Conservation (phyloP, 345 rosid species). For the Tarenaya hassleriana region DNA sequence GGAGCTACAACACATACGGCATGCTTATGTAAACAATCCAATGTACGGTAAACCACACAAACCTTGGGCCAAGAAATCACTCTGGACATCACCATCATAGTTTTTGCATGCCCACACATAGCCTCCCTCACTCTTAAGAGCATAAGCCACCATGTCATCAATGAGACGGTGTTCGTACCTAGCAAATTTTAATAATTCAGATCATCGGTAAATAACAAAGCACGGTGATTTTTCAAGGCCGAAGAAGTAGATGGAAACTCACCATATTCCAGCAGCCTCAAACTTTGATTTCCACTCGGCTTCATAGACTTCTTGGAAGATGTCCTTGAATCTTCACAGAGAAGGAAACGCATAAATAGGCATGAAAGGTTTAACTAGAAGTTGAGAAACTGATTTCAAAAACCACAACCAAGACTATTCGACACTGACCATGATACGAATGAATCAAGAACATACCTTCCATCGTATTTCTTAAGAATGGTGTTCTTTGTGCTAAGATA, state of each 20-base stretch:
- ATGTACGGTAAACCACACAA: too few species aligned
- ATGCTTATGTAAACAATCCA: too few species aligned
- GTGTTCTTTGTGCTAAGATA: constrained; percentile 96
- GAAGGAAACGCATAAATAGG: constrained; percentile 1
- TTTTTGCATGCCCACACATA: constrained; percentile 98
- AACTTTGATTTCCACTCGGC: constrained; percentile 74
- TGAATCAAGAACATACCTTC: constrained; percentile 84
- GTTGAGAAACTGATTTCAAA: too few species aligned
- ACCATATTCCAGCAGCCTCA: constrained; percentile 87
- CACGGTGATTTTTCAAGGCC: constrained; percentile 9
- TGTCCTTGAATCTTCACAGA: constrained; percentile 80
- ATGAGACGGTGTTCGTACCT: constrained; percentile 98
- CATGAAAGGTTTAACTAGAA: too few species aligned
- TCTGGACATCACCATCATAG: constrained; percentile 98
- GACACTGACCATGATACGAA: too few species aligned
- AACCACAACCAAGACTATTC: too few species aligned
- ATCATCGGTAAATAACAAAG: constrained; percentile 13
- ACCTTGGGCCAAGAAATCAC: constrained; percentile 99
- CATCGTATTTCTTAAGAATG: constrained; percentile 87
- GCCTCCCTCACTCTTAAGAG: constrained; percentile 86
- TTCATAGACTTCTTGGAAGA: constrained; percentile 84
- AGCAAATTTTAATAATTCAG: too few species aligned
- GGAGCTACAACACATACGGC: too few species aligned
- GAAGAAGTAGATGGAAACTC: constrained; percentile 15
- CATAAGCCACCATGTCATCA: constrained; percentile 98